Evolutionary conservation across 2,329 filamentous ascomycete genomes (phyloP).

Genomic region (Xylogone sp.): DNA sequence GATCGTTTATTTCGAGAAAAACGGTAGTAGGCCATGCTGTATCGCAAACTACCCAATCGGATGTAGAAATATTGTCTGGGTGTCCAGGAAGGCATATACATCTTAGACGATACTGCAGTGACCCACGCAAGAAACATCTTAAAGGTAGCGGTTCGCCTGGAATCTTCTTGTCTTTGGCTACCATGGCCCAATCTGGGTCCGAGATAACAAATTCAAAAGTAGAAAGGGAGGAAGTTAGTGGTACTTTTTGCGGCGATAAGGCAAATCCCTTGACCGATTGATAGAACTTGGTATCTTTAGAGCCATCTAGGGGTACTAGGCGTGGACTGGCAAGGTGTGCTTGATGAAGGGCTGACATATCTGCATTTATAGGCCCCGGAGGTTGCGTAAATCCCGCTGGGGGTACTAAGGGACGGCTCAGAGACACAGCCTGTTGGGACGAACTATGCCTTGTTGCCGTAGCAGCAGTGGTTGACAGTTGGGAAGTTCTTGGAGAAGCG

Average conservation of each 20-base stretch:
- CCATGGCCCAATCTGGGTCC: slow-evolving; percentile 10
- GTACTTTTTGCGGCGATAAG: slow-evolving; percentile 37
- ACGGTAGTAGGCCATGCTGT: slow-evolving; percentile 69
- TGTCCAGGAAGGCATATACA: slow-evolving; percentile 44
- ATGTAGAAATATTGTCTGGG: slow-evolving; percentile 28
- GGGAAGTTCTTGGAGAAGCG: neutral
- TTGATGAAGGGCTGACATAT: slow-evolving; percentile 52
- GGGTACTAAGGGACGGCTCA: slow-evolving; percentile 30
- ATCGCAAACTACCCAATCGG: slow-evolving; percentile 59
- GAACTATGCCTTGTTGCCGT: neutral
- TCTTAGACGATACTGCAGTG: slow-evolving; percentile 64
- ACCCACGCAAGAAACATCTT: slow-evolving; percentile 42
- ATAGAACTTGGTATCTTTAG: slow-evolving; percentile 36
- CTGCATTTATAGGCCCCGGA: slow-evolving; percentile 40
- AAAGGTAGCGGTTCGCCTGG: slow-evolving; percentile 20
- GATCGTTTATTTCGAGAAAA: slow-evolving; percentile 64
- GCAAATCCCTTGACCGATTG: slow-evolving; percentile 53
- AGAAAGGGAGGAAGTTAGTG: slow-evolving; percentile 23
- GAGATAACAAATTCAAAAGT: slow-evolving; percentile 31
- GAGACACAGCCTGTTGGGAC: neutral
- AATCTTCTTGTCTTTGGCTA: slow-evolving; percentile 19
- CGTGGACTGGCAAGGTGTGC: slow-evolving; percentile 51
- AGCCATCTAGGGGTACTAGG: slow-evolving; percentile 24
- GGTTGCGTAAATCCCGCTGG: slow-evolving; percentile 26
- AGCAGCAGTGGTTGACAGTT: neutral